These are phyloP conservation scores for Akanthomyces dipterigenus DNA, from an alignment of 2,329 filamentous ascomycete genomes.

Conservation along the genomic window DNA sequence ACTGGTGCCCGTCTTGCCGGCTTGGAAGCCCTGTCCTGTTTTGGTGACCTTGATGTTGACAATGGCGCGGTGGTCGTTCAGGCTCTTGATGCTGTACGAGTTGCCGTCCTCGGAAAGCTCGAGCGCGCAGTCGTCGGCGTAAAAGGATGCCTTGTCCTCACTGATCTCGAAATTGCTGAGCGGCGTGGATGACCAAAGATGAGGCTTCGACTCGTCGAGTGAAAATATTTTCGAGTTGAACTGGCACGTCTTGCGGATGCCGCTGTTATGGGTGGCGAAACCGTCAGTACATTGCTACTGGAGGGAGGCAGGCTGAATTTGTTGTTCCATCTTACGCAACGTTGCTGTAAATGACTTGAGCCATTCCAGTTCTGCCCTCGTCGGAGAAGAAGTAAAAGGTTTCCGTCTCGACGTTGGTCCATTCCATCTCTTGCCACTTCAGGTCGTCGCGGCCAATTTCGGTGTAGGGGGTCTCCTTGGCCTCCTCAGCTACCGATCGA, in stretches of 20 bases:
- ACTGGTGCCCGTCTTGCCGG: constrained; percentile 76
- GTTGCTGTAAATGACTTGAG: constrained; percentile 96
- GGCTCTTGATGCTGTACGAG: constrained; percentile 83
- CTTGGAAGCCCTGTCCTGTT: constrained; percentile 72
- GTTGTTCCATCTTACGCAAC: constrained; percentile 60
- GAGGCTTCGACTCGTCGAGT: constrained; percentile 61
- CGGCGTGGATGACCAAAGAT: constrained; percentile 77
- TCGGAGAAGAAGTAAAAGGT: constrained; percentile 86
- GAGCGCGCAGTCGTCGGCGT: constrained; percentile 76
- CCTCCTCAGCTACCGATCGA: constrained; percentile 75
- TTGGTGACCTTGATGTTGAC: constrained; percentile 81
- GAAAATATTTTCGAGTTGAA: constrained; percentile 94
- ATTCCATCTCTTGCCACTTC: constrained; percentile 74
- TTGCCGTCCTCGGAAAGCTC: constrained; percentile 80
- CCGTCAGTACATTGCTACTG: constrained; percentile 15
- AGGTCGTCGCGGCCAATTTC: constrained; percentile 71
- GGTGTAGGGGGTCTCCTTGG: constrained; percentile 70
- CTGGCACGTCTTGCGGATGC: constrained; percentile 82
- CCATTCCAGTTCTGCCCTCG: constrained; percentile 67
- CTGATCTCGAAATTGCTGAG: constrained; percentile 77
- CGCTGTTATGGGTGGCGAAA: constrained; percentile 44
- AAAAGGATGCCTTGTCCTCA: constrained; percentile 75
- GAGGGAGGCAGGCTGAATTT: background rate
- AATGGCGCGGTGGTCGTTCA: constrained; percentile 70
- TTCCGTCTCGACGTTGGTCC: constrained; percentile 89